A percentile compares a stretch with the other conserved stretches of the same genome.
These are phyloP conservation scores for Macaranga tanarius DNA, from an alignment of 441 rosid species.

Conservation along the genomic window DNA sequence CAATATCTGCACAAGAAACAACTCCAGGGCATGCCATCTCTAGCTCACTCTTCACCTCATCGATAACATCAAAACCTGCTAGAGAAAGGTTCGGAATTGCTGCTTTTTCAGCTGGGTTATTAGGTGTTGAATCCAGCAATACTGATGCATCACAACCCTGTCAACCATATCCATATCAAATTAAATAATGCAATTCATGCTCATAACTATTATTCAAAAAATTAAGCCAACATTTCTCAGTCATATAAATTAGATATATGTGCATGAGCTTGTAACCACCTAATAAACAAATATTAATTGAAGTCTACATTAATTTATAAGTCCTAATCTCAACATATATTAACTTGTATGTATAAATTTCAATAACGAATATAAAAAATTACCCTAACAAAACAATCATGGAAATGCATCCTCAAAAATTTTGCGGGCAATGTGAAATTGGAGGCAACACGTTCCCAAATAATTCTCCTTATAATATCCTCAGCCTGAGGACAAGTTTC, in stretches of 20 bases:
- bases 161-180: not conserved
- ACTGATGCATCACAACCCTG: constrained; percentile 87
- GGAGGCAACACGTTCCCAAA: constrained; percentile 46
- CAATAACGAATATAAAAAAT: too few species aligned
- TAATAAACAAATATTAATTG: too few species aligned
- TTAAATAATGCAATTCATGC: not conserved
- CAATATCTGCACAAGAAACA: constrained; percentile 81
- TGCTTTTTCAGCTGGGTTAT: constrained; percentile 68
- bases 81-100: constrained; percentile 66
- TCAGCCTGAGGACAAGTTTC: constrained; percentile 68
- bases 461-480: constrained; percentile 41
- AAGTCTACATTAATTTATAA: too few species aligned
- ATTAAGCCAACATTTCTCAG: not conserved
- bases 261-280: too few species aligned
- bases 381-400: constrained; percentile 80
- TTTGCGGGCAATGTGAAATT: constrained; percentile 71
- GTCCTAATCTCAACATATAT: too few species aligned
- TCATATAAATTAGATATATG: too few species aligned
- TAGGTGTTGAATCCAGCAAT: constrained; percentile 66
- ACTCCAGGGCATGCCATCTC: constrained; percentile 71
- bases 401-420: constrained; percentile 77
- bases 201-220: not conserved
- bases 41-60: constrained; percentile 58
- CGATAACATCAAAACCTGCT: constrained; percentile 68
- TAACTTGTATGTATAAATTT: too few species aligned